These are phyloP conservation scores for Exophiala sp. DNA, from an alignment of 2,329 filamentous ascomycete species.

Conservation along the genomic window DNA sequence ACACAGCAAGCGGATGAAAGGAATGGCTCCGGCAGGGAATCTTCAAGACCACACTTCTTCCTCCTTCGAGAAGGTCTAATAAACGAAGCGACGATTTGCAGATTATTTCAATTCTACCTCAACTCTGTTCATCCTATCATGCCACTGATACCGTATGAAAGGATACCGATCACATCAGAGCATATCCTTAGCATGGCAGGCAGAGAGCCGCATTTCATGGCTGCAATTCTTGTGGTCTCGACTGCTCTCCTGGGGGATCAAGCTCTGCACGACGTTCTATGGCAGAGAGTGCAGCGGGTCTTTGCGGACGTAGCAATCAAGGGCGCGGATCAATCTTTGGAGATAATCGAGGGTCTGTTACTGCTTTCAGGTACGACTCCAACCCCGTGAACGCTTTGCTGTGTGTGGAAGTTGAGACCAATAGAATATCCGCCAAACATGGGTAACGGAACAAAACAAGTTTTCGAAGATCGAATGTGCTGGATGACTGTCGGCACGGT, in stretches of 20 bases:
- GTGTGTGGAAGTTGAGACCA: not conserved
- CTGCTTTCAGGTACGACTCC: slow-evolving; percentile 13
- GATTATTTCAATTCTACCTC: slow-evolving; percentile 14
- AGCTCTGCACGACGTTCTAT: slow-evolving; percentile 10
- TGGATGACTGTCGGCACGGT: slow-evolving; percentile 19
- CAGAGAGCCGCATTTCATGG: slow-evolving; percentile 10
- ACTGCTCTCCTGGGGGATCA: slow-evolving; percentile 8
- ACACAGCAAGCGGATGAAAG: not conserved
- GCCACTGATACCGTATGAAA: slow-evolving; percentile 14
- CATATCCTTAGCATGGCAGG: slow-evolving; percentile 11
- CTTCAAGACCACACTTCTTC: slow-evolving; percentile 11
- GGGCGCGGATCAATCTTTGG: slow-evolving; percentile 9
- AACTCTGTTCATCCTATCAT: slow-evolving; percentile 12
- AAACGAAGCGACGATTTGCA: slow-evolving; percentile 11
- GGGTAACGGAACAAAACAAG: slow-evolving; percentile 6
- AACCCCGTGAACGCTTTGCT: not conserved
- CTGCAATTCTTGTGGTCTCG: slow-evolving; percentile 12
- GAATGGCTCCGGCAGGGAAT: not conserved
- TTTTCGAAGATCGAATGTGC: slow-evolving; percentile 17
- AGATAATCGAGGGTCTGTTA: slow-evolving; percentile 14
- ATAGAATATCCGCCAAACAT: slow-evolving; percentile 16
- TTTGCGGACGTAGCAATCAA: slow-evolving; percentile 12
- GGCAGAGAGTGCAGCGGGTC: slow-evolving; percentile 14
- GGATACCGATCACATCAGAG: slow-evolving; percentile 13
- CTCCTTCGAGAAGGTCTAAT: slow-evolving; percentile 13